These are phyloP conservation scores for Aspergillus jensenii DNA, from an alignment of 2,329 filamentous ascomycete species.

Conservation along the genomic window DNA sequence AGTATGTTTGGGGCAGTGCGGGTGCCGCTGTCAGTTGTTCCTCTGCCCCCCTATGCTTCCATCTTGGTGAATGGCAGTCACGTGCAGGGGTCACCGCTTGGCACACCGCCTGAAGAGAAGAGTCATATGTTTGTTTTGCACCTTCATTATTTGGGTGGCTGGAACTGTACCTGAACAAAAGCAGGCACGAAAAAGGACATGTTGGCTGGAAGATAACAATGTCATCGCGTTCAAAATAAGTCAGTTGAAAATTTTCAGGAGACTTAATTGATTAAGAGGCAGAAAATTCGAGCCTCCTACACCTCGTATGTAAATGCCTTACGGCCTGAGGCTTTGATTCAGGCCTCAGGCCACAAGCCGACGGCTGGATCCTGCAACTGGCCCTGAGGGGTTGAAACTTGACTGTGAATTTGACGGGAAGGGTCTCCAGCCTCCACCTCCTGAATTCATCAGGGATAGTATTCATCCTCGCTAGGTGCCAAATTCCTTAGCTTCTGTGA, in stretches of 20 bases:
- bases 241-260: not conserved
- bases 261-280: not conserved
- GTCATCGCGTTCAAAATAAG: not conserved
- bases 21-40: conserved; percentile 30
- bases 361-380: not conserved
- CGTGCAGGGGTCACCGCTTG: conserved; percentile 20
- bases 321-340: not conserved
- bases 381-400: not conserved
- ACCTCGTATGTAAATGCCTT: not conserved
- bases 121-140: conserved; percentile 9
- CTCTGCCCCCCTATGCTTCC: conserved; percentile 28
- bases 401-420: not conserved
- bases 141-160: not conserved
- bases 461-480: not conserved
- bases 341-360: not conserved
- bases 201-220: not conserved
- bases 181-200: not conserved
- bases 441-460: not conserved
- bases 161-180: not conserved
- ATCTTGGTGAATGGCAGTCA: conserved; percentile 21
- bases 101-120: conserved; percentile 15
- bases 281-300: not conserved
- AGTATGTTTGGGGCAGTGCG: conserved; percentile 26
- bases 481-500: not conserved
- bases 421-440: not conserved